Conservation (phyloP, 768 basidiomycete species). For the Russula dissimulans region DNA sequence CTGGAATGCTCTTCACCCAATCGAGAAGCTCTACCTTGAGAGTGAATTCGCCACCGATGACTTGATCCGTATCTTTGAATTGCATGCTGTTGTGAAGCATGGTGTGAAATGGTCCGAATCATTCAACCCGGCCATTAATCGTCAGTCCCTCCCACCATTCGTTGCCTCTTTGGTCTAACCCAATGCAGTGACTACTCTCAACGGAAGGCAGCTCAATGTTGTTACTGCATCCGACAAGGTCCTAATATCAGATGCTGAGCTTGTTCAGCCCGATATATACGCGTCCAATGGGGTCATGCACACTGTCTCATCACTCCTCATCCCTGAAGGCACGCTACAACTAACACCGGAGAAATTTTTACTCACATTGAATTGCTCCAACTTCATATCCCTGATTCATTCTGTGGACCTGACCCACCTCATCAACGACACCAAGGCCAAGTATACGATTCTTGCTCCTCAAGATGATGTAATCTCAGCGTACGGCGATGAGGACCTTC, state of each 20-base stretch:
- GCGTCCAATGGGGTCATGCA: conserved; percentile 95
- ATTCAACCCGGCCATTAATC: conserved; percentile 40
- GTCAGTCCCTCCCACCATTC: conserved; percentile 35
- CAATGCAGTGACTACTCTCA: conserved; percentile 56
- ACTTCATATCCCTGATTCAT: conserved; percentile 82
- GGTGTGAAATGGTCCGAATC: conserved; percentile 60
- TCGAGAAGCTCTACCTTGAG: conserved; percentile 83
- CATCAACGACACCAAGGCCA: conserved; percentile 57
- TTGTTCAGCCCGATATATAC: conserved; percentile 76
- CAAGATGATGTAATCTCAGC: conserved; percentile 72
- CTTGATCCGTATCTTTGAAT: conserved; percentile 63
- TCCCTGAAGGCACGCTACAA: conserved; percentile 65
- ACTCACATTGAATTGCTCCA: conserved; percentile 82
- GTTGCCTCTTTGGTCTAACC: conserved; percentile 8
- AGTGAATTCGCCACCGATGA: conserved; percentile 81
- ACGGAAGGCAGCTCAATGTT: conserved; percentile 59
- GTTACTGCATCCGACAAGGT: conserved; percentile 44
- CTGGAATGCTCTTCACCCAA: conserved; percentile 64
- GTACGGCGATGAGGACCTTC: conserved; percentile 44
- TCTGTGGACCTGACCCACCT: conserved; percentile 65
- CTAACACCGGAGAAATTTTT: conserved; percentile 94
- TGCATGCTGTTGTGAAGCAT: conserved; percentile 58
- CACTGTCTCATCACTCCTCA: conserved; percentile 71
- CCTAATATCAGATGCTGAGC: conserved; percentile 45
- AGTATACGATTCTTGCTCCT: conserved; percentile 88